Evolutionary conservation across 257 asterid species (phyloP), one percentile per base, ranked within the genome.

Genomic region (Nemophila menziesii): DNA sequence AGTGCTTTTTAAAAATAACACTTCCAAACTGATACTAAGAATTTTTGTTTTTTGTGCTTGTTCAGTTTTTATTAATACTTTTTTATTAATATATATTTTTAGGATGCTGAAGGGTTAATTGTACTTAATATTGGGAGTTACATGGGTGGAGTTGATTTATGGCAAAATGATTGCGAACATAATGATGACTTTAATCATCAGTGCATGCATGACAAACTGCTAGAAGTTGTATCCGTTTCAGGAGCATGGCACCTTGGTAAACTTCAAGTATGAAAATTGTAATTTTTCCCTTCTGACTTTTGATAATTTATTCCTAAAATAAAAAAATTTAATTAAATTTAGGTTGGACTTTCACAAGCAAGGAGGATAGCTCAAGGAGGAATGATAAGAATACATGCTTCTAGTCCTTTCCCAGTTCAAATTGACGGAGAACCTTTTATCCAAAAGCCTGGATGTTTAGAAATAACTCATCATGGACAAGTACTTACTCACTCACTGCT

Each of bases 231-330:
- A 22, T 73, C 85, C 38, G 82, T 83, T 49, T 63, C 89, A 41
- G 94, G 94, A 52, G 77, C 92, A 49, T 83, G 94, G 94, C 94
- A 83, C 68, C 92, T 83, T 20, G 94, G 94, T 59, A 83, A 79
- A 61, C 92, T 83, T 54, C 94, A 83, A 85, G 94, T 83, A 44
- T 50, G 46, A 34, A 53, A 26, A 21, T 54, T 50, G 47, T 7
- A 26, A 5, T 4, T 26, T 26, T 26, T 5, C 4, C 4, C 33
- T 24, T 24, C 33, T 24, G 33, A 24, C 33, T 24, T 4, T 24
- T 24, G 33, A 24, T 9, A 9, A 24, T 9, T n/a, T n/a, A n/a
- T n/a, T n/a, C n/a, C n/a, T n/a, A n/a, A n/a, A n/a, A n/a, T n/a
- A n/a, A n/a, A n/a, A n/a, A n/a, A n/a, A n/a, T n/a, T n/a, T n/a